Evolutionary conservation across 228 moss, liverwort and hornwort species (phyloP).

Genomic region (Sphagnum magellanicum): DNA sequence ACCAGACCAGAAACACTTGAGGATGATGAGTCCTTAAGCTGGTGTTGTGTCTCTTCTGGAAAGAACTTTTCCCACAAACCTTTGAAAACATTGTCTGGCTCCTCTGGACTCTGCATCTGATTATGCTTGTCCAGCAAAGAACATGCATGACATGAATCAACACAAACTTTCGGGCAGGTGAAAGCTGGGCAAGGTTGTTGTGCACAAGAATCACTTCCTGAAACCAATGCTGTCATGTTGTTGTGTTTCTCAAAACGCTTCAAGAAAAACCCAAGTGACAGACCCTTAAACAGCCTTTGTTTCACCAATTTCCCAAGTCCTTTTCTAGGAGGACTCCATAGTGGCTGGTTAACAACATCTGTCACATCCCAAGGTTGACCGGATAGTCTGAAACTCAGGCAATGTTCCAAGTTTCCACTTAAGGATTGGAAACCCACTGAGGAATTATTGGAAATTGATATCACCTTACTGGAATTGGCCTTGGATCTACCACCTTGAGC

Average conservation of each 20-base stretch:
- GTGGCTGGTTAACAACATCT: neutral
- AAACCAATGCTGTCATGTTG: constrained; percentile 37
- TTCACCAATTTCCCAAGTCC: constrained; percentile 8
- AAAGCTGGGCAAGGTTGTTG: neutral
- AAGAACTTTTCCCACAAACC: constrained; percentile 6
- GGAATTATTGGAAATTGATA: too few species aligned
- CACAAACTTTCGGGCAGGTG: neutral
- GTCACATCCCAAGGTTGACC: neutral
- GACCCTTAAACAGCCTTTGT: constrained; percentile 33
- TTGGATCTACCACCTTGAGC: neutral
- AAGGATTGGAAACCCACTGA: too few species aligned
- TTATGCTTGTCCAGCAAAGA: neutral
- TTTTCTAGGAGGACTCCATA: neutral
- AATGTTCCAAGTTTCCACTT: neutral
- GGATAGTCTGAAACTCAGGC: neutral
- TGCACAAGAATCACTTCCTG: constrained; percentile 8
- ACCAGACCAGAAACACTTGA: too few species aligned
- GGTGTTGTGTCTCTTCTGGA: constrained; percentile 20
- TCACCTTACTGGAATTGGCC: neutral
- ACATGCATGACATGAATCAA: neutral
- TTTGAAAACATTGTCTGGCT: too few species aligned
- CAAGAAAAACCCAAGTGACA: constrained; percentile 26
- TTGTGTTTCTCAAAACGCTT: constrained; percentile 42
- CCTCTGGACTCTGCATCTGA: too few species aligned
- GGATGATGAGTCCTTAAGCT: constrained; percentile 6